Evolutionary conservation across 2,329 filamentous ascomycete genomes (phyloP).

Genomic region (Huntiella abstrusa): DNA sequence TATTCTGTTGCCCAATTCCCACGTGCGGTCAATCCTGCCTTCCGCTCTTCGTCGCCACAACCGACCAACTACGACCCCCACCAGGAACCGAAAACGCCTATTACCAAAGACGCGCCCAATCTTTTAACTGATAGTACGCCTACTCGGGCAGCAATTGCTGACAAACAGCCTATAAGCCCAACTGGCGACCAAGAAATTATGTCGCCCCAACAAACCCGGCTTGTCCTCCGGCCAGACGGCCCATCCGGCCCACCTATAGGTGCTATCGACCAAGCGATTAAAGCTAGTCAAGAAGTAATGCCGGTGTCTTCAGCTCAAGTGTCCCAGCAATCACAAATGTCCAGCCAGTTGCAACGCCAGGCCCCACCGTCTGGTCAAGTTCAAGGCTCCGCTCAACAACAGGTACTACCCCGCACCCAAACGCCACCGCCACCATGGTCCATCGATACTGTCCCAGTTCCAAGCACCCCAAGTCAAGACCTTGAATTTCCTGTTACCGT

Average conservation of each 20-base stretch:
- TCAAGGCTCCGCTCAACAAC: constrained; percentile 1
- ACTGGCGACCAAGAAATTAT: background rate
- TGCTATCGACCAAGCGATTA: background rate
- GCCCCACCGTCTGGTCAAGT: background rate
- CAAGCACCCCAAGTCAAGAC: too few species aligned
- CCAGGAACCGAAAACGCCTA: constrained; percentile 59
- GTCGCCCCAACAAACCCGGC: background rate
- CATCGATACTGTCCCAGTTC: background rate
- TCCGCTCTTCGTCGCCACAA: constrained; percentile 87
- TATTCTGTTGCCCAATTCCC: constrained; percentile 96
- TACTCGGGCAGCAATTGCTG: background rate
- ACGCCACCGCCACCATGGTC: constrained; percentile 1
- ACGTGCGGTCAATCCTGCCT: constrained; percentile 84
- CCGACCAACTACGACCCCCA: constrained; percentile 86
- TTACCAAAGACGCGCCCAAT: constrained; percentile 28
- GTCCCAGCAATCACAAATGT: background rate
- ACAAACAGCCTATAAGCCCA: background rate
- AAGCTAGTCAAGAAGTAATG: background rate
- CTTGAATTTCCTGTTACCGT: too few species aligned
- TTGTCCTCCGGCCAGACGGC: constrained; percentile 2
- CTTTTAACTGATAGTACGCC: constrained; percentile 1
- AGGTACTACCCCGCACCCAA: constrained; percentile 3
- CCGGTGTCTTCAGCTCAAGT: background rate
- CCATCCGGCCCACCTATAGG: background rate
- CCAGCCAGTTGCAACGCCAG: constrained; percentile 1